These are phyloP conservation scores for Erysimum pusillum DNA, from an alignment of 441 rosid genomes.

Conservation along the genomic window DNA sequence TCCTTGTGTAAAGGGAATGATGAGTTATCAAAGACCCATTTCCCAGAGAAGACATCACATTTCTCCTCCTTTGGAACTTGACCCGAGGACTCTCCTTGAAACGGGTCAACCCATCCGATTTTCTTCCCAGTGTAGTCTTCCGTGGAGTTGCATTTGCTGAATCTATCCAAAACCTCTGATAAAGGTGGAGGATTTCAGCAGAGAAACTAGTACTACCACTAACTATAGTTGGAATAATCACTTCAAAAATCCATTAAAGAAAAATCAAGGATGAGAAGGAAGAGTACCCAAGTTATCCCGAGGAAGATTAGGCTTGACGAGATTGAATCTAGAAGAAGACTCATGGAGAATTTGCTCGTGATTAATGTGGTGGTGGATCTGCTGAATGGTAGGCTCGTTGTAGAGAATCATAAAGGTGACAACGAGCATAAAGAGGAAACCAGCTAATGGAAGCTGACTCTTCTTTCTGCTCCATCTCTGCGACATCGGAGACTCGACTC, in stretches of 20 bases:
- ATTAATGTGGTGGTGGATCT: slow-evolving; percentile 54
- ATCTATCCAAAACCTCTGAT: slow-evolving; percentile 82
- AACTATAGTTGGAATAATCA: no score
- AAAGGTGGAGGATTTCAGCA: not conserved
- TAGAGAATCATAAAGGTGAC: slow-evolving; percentile 61
- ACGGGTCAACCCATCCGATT: slow-evolving; percentile 60
- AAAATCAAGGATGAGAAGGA: slow-evolving; percentile 26
- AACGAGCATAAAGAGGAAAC: slow-evolving; percentile 56
- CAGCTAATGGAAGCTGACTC: slow-evolving; percentile 66
- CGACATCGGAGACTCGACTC: slow-evolving; percentile 44
- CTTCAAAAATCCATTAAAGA: not conserved
- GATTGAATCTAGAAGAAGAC: slow-evolving; percentile 38
- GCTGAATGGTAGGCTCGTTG: slow-evolving; percentile 68
- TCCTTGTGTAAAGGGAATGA: slow-evolving; percentile 81
- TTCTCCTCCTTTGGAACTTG: slow-evolving; percentile 52
- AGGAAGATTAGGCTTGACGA: slow-evolving; percentile 68
- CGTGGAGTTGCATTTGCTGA: slow-evolving; percentile 74
- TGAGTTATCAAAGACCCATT: slow-evolving; percentile 82
- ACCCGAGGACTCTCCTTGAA: slow-evolving; percentile 31
- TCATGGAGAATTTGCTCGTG: slow-evolving; percentile 40
- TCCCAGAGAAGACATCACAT: slow-evolving; percentile 86
- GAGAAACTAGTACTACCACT: not conserved
- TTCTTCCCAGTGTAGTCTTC: slow-evolving; percentile 72
- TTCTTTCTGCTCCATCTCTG: slow-evolving; percentile 81
- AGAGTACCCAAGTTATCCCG: slow-evolving; percentile 41